These are phyloP conservation scores for Sanguinoderma infundibulare DNA, from an alignment of 1,284 basidiomycete genomes.

Conservation along the genomic window DNA sequence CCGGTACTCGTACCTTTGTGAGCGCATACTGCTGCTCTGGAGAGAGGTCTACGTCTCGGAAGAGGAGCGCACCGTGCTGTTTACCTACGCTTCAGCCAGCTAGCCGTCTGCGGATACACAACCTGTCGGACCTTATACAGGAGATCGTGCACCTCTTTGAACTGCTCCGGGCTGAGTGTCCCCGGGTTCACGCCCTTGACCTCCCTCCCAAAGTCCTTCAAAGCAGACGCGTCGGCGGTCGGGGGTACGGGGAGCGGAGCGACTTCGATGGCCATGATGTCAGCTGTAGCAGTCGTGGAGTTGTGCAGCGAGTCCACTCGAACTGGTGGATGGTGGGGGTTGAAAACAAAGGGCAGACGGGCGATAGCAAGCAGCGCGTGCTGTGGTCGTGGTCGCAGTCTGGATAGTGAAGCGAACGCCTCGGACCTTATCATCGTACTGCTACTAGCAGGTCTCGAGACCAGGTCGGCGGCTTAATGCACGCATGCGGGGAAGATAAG, in stretches of 20 bases:
- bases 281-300: background rate
- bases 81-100: constrained; percentile 9
- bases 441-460: background rate
- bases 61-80: constrained; percentile 77
- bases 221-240: constrained; percentile 51
- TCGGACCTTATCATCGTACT: constrained; percentile 6
- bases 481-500: background rate
- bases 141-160: constrained; percentile 53
- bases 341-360: background rate
- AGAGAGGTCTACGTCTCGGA: constrained; percentile 68
- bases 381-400: background rate
- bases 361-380: constrained; percentile 1
- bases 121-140: constrained; percentile 52
- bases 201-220: constrained; percentile 54
- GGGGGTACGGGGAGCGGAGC: constrained; percentile 49
- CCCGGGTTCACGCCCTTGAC: constrained; percentile 57
- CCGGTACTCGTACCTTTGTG: constrained; percentile 63
- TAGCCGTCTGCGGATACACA: no score
- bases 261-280: constrained; percentile 46
- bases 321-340: background rate
- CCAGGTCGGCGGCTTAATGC: background rate
- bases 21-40: constrained; percentile 86
- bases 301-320: constrained; percentile 9
- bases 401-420: background rate
- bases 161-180: constrained; percentile 45